These are phyloP conservation scores for Chaetomidium leptoderma DNA, from an alignment of 495 filamentous ascomycete species.

Conservation along the genomic window DNA sequence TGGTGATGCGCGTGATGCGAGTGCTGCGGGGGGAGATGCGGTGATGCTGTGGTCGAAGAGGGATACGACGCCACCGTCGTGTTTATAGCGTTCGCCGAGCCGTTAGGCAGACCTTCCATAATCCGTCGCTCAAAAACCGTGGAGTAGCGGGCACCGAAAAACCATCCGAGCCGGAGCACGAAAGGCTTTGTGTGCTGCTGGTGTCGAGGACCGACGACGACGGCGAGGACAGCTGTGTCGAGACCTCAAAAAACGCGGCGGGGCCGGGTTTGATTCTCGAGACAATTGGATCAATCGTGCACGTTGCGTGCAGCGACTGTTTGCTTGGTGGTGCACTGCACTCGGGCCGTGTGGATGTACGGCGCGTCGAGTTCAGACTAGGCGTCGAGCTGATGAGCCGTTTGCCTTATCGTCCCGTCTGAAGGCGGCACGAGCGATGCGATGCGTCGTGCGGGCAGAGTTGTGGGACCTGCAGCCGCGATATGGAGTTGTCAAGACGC, in stretches of 20 bases:
- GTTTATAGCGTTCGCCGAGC: slow-evolving; percentile 39
- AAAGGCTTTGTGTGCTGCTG: slow-evolving; percentile 24
- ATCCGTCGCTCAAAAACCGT: slow-evolving; percentile 35
- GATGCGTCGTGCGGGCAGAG: slow-evolving; percentile 14
- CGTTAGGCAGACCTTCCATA: slow-evolving; percentile 38
- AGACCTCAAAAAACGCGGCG: slow-evolving; percentile 11
- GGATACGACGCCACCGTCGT: slow-evolving; percentile 36
- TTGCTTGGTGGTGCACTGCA: slow-evolving; percentile 18
- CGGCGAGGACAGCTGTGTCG: not conserved
- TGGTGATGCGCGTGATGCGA: slow-evolving; percentile 44
- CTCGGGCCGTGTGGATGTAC: slow-evolving; percentile 1
- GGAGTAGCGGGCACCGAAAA: slow-evolving; percentile 24
- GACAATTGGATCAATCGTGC: slow-evolving; percentile 10
- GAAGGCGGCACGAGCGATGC: slow-evolving; percentile 9
- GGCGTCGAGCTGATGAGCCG: not conserved
- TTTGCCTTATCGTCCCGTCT: not conserved
- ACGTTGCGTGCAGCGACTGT: slow-evolving; percentile 11
- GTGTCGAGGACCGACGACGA: not conserved
- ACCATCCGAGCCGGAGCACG: slow-evolving; percentile 34
- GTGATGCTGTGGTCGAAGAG: slow-evolving; percentile 29
- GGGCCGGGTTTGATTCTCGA: slow-evolving; percentile 20
- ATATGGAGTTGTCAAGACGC: slow-evolving; percentile 19
- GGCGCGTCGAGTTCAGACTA: not conserved
- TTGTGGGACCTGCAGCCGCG: slow-evolving; percentile 24
- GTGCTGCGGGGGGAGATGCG: slow-evolving; percentile 20